phyloP scores from a whole-genome alignment of 2,329 filamentous ascomycete genomes.

The Sporothrix variecibatus region DNA sequence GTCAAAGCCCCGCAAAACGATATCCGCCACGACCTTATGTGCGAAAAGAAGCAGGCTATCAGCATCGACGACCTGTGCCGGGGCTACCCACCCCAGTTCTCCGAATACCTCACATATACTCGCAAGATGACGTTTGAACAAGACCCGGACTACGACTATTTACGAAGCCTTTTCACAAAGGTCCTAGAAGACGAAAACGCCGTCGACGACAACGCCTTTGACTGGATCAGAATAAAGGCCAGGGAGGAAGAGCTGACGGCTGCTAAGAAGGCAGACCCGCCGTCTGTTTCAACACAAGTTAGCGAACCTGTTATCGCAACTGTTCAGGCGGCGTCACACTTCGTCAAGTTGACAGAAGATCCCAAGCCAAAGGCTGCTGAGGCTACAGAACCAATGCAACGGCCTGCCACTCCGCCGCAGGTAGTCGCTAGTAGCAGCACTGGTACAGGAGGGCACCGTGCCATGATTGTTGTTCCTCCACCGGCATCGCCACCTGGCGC shows the following conservation, averaged over 20 bases:
- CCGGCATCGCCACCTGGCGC: slow-evolving; percentile 25
- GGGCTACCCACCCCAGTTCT: slow-evolving; percentile 93
- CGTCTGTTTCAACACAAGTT: background rate
- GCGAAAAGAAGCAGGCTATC: slow-evolving; percentile 98
- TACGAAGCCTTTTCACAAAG: slow-evolving; percentile 92
- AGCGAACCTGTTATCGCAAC: background rate
- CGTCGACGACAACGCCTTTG: slow-evolving; percentile 94
- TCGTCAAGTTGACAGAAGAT: background rate
- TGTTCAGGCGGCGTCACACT: background rate
- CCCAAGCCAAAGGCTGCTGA: background rate
- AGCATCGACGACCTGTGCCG: slow-evolving; percentile 95
- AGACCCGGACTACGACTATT: slow-evolving; percentile 95
- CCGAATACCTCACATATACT: slow-evolving; percentile 94
- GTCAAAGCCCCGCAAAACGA: slow-evolving; percentile 74
- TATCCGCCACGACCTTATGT: slow-evolving; percentile 99
- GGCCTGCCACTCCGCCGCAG: slow-evolving; percentile 38
- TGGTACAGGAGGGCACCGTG: slow-evolving; percentile 45
- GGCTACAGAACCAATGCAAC: background rate
- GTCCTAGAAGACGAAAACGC: slow-evolving; percentile 90
- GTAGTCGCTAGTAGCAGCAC: slow-evolving; percentile 64
- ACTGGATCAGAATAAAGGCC: slow-evolving; percentile 91
- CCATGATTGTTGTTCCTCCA: background rate
- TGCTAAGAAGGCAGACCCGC: background rate
- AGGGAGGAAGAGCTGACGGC: slow-evolving; percentile 80
- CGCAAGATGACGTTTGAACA: slow-evolving; percentile 97